Conservation (phyloP, 2,329 filamentous ascomycete genomes). For the Alternaria triticimaculans region DNA sequence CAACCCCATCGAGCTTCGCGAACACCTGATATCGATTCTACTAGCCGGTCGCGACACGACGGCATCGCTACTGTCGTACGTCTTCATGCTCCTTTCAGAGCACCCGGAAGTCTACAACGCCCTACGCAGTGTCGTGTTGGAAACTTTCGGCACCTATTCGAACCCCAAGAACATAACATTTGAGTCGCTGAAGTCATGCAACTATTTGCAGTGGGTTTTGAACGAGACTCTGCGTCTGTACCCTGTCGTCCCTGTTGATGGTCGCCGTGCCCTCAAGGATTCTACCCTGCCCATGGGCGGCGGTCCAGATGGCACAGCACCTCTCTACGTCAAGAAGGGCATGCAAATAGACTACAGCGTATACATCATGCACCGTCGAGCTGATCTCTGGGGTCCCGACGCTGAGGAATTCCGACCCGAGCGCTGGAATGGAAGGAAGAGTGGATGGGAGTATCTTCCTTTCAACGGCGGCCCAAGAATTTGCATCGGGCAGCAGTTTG, state of each 20-base stretch:
- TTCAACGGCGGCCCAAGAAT: constrained; percentile 45
- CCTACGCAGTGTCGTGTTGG: constrained; percentile 45
- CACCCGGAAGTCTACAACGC: constrained; percentile 45
- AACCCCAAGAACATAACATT: constrained; percentile 52
- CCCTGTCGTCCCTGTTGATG: constrained; percentile 42
- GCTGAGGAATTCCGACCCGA: constrained; percentile 47
- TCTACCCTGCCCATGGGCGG: constrained; percentile 47
- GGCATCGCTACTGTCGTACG: constrained; percentile 78
- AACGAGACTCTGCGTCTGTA: constrained; percentile 47
- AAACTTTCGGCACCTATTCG: constrained; percentile 52
- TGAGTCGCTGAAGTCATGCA: constrained; percentile 37
- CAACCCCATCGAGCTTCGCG: constrained; percentile 70
- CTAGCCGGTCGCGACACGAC: constrained; percentile 89
- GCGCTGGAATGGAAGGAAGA: constrained; percentile 42
- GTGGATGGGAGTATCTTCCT: constrained; percentile 42
- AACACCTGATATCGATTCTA: constrained; percentile 81
- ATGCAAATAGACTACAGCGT: constrained; percentile 34
- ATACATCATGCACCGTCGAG: constrained; percentile 43
- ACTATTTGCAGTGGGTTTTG: constrained; percentile 42
- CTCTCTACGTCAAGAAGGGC: constrained; percentile 43
- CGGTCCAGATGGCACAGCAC: constrained; percentile 42
- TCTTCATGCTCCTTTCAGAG: constrained; percentile 57
- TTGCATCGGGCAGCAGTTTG: constrained; percentile 44
- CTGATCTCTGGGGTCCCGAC: constrained; percentile 48
- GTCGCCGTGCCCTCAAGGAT: constrained; percentile 37